These are phyloP conservation scores for Candida morakotiae DNA, from an alignment of 805 yeast species.

Conservation along the genomic window DNA sequence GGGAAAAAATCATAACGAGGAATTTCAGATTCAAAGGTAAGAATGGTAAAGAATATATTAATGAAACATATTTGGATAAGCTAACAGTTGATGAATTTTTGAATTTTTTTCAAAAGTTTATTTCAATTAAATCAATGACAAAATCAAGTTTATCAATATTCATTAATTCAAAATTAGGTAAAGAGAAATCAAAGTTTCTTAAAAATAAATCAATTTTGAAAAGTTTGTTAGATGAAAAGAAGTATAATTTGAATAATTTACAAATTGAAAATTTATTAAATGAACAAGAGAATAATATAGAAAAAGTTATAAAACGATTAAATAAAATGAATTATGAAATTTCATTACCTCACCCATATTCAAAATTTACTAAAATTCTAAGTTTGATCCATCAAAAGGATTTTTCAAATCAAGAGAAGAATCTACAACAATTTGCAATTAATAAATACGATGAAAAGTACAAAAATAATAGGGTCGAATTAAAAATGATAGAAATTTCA, in stretches of 20 bases:
- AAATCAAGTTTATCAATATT: conserved; percentile 12
- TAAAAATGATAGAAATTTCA: neutral
- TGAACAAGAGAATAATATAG: conserved; percentile 1
- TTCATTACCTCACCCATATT: neutral
- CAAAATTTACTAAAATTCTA: neutral
- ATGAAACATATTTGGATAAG: conserved; percentile 20
- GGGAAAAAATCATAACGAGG: conserved; percentile 47
- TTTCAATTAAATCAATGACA: conserved; percentile 13
- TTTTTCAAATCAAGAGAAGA: neutral
- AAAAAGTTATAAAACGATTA: neutral
- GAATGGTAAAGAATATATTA: conserved; percentile 30
- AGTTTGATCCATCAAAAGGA: neutral
- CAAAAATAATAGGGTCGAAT: neutral
- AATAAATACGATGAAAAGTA: conserved; percentile 2
- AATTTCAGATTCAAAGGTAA: conserved; percentile 37
- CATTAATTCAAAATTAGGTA: conserved; percentile 5
- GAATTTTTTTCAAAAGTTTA: conserved; percentile 6
- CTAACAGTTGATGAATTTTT: conserved; percentile 23
- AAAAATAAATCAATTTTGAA: conserved; percentile 1
- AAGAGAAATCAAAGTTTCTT: neutral
- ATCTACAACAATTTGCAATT: conserved; percentile 2
- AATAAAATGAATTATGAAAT: conserved; percentile 3
- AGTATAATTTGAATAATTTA: conserved; percentile 1
- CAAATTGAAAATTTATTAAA: conserved; percentile 4
- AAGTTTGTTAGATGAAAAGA: neutral